Evolutionary conservation across 805 yeast species (phyloP).

Genomic region (Kuraishia borneana): DNA sequence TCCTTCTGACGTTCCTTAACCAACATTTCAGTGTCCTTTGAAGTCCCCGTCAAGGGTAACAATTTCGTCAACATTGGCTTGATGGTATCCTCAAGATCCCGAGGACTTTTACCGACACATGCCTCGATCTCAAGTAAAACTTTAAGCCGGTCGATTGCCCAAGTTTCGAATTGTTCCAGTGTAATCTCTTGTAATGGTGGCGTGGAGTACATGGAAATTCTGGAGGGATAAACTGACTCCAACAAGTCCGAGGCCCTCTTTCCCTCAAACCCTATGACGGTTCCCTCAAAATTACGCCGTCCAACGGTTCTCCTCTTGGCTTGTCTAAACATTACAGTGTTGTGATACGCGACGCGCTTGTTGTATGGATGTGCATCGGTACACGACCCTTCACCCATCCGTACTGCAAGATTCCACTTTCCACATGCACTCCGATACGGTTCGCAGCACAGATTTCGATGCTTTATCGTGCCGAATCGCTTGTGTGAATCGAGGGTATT

Average conservation of each 20-base stretch:
- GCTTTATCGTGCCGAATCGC: slow-evolving; percentile 57
- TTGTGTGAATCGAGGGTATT: slow-evolving; percentile 37
- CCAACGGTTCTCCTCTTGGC: slow-evolving; percentile 67
- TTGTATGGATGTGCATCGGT: too few species aligned
- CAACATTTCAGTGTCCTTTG: slow-evolving; percentile 25
- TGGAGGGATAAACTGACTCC: slow-evolving; percentile 35
- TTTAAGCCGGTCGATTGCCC: slow-evolving; percentile 90
- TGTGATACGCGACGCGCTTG: too few species aligned
- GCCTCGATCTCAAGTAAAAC: slow-evolving; percentile 79
- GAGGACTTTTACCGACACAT: slow-evolving; percentile 43
- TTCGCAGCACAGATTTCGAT: slow-evolving; percentile 44
- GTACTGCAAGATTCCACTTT: too few species aligned
- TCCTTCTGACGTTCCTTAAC: slow-evolving; percentile 71
- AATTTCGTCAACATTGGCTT: slow-evolving; percentile 53
- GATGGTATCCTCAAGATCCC: slow-evolving; percentile 55
- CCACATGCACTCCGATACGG: too few species aligned
- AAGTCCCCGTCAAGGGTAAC: slow-evolving; percentile 50
- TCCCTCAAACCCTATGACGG: slow-evolving; percentile 16
- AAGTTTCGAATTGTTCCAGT: slow-evolving; percentile 81
- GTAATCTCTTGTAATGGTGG: slow-evolving; percentile 86
- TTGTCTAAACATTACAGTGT: slow-evolving; percentile 70
- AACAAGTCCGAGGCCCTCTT: slow-evolving; percentile 21
- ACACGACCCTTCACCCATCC: too few species aligned
- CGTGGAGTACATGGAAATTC: slow-evolving; percentile 61
- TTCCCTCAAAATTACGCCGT: slow-evolving; percentile 45